phyloP scores from a whole-genome alignment of 495 filamentous ascomycete genomes.

The Pyrenula massariospora region DNA sequence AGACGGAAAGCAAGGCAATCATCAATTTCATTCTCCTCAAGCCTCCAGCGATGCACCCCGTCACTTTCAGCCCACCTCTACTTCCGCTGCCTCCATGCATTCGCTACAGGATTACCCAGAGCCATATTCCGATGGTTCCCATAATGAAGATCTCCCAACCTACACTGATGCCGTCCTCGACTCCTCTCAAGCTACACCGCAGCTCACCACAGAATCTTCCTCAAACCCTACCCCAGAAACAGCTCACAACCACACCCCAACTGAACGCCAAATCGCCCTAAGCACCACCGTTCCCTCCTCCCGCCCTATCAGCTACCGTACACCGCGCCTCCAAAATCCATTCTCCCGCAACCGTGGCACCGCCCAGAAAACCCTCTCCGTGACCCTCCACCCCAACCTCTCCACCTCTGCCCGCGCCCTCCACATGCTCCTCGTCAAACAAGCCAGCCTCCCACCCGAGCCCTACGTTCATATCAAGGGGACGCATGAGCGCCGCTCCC shows the following conservation, averaged over 20 bases:
- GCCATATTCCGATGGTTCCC: neutral
- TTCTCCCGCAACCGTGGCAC: neutral
- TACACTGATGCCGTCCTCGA: neutral
- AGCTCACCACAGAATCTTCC: neutral
- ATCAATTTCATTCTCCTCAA: too few species aligned
- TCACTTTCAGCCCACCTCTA: neutral
- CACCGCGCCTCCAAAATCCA: neutral
- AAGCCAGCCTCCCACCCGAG: slow-evolving; percentile 23
- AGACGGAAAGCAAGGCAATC: too few species aligned
- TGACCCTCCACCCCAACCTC: slow-evolving; percentile 15
- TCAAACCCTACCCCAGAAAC: neutral
- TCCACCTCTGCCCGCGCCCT: slow-evolving; percentile 14
- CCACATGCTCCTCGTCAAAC: slow-evolving; percentile 14
- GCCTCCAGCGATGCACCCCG: too few species aligned
- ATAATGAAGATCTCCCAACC: neutral
- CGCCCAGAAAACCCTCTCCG: slow-evolving; percentile 5
- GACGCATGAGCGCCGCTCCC: slow-evolving; percentile 17
- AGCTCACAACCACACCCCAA: neutral
- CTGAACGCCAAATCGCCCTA: neutral
- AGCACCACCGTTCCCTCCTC: neutral
- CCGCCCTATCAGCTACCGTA: neutral
- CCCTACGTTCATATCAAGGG: slow-evolving; percentile 23
- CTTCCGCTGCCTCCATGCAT: neutral
- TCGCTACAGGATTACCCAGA: neutral
- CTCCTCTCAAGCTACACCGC: neutral